Evolutionary conservation across 2,329 filamentous ascomycete genomes (phyloP).

Genomic region (Lasiodiplodia sp.): DNA sequence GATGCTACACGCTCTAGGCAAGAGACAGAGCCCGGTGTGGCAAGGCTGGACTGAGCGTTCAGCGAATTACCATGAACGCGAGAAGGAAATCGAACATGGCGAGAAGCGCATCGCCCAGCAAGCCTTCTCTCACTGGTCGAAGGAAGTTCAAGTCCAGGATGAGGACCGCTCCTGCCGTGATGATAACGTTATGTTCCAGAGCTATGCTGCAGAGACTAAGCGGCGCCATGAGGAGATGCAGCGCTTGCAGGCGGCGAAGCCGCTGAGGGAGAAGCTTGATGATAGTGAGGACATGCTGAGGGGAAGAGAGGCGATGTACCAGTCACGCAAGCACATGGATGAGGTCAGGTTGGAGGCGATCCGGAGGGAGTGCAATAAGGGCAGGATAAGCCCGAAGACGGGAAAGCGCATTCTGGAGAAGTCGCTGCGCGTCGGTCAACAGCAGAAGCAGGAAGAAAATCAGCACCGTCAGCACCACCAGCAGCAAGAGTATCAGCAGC

Average conservation of each 20-base stretch:
- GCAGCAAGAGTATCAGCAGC: neutral
- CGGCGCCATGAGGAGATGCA: neutral
- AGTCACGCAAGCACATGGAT: neutral
- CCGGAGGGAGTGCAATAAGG: neutral
- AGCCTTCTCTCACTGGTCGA: neutral
- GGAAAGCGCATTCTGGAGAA: neutral
- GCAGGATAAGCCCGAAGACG: neutral
- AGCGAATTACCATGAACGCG: neutral
- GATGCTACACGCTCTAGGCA: neutral
- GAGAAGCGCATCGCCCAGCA: neutral
- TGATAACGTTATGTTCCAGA: neutral
- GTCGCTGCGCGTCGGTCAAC: neutral
- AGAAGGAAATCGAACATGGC: neutral
- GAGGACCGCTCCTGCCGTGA: neutral
- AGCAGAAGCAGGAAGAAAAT: neutral
- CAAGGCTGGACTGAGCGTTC: neutral
- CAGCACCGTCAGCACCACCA: neutral
- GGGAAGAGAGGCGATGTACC: neutral
- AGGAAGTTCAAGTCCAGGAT: neutral
- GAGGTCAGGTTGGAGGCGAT: neutral
- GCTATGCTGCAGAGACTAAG: neutral
- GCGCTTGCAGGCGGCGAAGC: neutral
- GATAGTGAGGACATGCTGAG: neutral
- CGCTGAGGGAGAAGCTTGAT: neutral
- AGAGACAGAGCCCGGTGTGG: neutral